Evolutionary conservation across 208 protist species (phyloP), one percentile per base, ranked within the genome.

Genomic region (Sergeia podlipaevii): DNA sequence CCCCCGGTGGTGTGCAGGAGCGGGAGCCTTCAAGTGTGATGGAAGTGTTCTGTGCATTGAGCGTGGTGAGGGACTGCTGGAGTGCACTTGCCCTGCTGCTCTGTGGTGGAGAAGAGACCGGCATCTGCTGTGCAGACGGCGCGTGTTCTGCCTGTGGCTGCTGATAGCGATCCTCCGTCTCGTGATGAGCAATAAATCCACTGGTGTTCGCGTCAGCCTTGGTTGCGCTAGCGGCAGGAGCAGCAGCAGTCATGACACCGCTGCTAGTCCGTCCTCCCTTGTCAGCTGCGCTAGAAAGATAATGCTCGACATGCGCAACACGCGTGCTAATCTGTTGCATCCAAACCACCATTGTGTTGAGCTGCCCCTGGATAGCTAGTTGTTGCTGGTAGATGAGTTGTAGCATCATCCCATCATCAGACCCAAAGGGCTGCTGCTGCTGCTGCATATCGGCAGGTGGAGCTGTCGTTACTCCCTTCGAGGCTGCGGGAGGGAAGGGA

Each of bases 311-410:
- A 10, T 13, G 5, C 5, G 44, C 18, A 3, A 52, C 8, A 8
- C 29, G 4, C 33, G 17, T 64, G 42, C 71, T 69, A n/a, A 81
- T 53, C 56, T 89, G 77, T 53, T 87, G 70, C 66, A 89, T 77
- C 59, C 65, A 90, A 23, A 80, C 57, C 30, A 74, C 63, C 45
- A 91, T 71, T 21, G 73, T 82, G 54, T 88, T 80, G 0, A 91
- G 72, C 64, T 94, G 87, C 37, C 83, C 75, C 47, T 94, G 78
- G 3, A 94, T 71, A 1, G 82, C 63, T 58, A 90, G 75, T 60
- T 94, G 87, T 44, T 91, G 87, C 28, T 89, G 78, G 47, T 90
- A 94, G 23, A 94, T 48, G 15, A 91, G 54, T 39, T 73, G 64
- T 20, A 94, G 65, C 65, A 88, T 60, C 66, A 91, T 80, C 23